Evolutionary conservation across 2,329 filamentous ascomycete species (phyloP), one percentile per base, ranked within the genome.

Genomic region (Cladosporium sp.): DNA sequence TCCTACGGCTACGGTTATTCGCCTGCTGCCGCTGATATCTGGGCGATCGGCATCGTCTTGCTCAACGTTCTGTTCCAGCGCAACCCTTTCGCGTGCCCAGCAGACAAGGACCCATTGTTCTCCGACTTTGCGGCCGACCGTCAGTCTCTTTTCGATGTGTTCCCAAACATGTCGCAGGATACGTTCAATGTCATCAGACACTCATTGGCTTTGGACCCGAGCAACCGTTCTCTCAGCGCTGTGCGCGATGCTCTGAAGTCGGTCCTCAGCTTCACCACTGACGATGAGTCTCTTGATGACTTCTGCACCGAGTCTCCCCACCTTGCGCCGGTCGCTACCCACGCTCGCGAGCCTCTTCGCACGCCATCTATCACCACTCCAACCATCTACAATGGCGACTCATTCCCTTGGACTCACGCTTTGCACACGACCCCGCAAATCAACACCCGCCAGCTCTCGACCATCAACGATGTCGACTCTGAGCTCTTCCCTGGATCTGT

Each of bases 121-220:
- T 79, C 90, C 56, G 93, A 99, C 70, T 99, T 95, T 68, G 88
- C 86, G 44, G 84, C 88, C 53, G 92, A 99, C 73, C 90, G 90
- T 69, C 91, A 97, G 71, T 95, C 88, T 36, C 82, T 99, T 52
- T 99, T 99, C 68, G 93, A 99, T 68, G 89, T 97, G 63, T 99
- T 99, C 70, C 91, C 93, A 34, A 91, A 88, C 70, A 96, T 99
- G 92, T 97, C 92, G 43, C 89, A 96, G 69, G 93, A 99, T 70
- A 96, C 93, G 0, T 99, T 88, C 64, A 90, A 96, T 70, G 89
- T 99, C 59, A 83, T 99, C 70, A 83, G 85, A 47, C 82, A 95
- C 71, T 95, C 89, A 69, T 82, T 99, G 81, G 89, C 89, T 62
- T 74, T 99, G 60, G 92, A 99, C 66, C 93, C 93, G 9, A 81